Base-by-base conservation (phyloP, 2,329 filamentous ascomycete genomes). In the Fusarium sp. region DNA sequence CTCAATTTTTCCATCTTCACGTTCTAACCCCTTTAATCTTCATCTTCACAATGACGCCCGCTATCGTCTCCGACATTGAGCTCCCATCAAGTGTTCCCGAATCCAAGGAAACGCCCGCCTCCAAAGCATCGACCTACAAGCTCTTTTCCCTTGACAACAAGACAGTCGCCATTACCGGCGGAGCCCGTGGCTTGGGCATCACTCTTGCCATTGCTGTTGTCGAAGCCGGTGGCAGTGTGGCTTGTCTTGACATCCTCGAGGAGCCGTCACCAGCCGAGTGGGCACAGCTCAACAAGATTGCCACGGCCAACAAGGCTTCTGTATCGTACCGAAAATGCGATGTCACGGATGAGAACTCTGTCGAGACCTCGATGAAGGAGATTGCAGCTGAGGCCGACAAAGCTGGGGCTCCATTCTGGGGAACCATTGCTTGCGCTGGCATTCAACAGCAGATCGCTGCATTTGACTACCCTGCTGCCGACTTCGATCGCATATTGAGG, bases 401-500 rank as follows among this genome's bases (percentile, higher is more conserved):
- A 4, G 52, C 59, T 17, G 76, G 73, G 1, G 74, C 76, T 12
- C 77, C 76, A 4, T 76, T 82, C 59, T 75, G 74, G 65, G 79
- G 80, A 6, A 68, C 76, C 7, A 77, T 85, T 52, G 81, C 82
- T 7, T 84, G 81, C 56, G 83, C 83, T 14, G 83, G 83, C 20
- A 83, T 85, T 38, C 81, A 84, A 64, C 81, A 83, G 62, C 80
- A 81, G 68, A 74, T 79, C 2, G 78, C 80, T 2, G 83, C 83
- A 2, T 63, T 84, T 36, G 82, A 83, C 11, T 85, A 84, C 52
- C 78, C 80, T 5, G 74, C 79, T 24, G 75, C 89, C 75, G 86
- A 87, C 74, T 92, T 89, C 83, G 83, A 89, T 72, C 86, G 90
- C 76, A 88, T 92, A 70, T 81, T 92, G 73, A 82, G 89, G 73